Evolutionary conservation across 495 filamentous ascomycete genomes (phyloP).

Genomic region (Parachaetomium inaequale): DNA sequence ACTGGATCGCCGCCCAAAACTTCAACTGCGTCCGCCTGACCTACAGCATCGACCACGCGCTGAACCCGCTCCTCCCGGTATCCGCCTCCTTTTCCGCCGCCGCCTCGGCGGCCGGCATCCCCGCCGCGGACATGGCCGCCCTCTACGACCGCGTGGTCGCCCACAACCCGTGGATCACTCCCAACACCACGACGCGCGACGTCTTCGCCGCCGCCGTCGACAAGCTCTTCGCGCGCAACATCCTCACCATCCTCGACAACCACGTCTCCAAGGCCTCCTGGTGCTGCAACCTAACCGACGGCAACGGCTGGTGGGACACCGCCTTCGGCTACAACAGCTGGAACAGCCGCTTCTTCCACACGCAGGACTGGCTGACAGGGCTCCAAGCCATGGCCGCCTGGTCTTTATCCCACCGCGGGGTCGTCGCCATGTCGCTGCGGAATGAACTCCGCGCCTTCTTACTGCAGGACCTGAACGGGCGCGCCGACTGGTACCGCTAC

Average conservation of each 20-base stretch:
- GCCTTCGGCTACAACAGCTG: constrained; percentile 41
- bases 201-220: constrained; percentile 42
- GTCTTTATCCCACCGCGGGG: constrained; percentile 36
- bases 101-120: constrained; percentile 35
- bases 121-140: constrained; percentile 28
- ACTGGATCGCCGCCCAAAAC: constrained; percentile 41
- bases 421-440: constrained; percentile 46
- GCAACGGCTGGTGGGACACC: constrained; percentile 53
- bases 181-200: constrained; percentile 32
- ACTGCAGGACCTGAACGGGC: constrained; percentile 38
- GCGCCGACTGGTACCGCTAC: constrained; percentile 46
- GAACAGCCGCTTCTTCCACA: constrained; percentile 48
- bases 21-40: constrained; percentile 56
- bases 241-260: constrained; percentile 52
- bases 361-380: constrained; percentile 41
- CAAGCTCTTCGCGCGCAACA: constrained; percentile 34
- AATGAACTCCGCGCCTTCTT: constrained; percentile 49
- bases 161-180: constrained; percentile 42
- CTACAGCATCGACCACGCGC: constrained; percentile 50
- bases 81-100: constrained; percentile 40
- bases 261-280: constrained; percentile 48
- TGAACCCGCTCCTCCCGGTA: constrained; percentile 38
- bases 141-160: constrained; percentile 36
- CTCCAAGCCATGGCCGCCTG: constrained; percentile 43
- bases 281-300: constrained; percentile 50